phyloP scores from a whole-genome alignment of 108 stramenopile genomes.

The Cyclostephanos tholiformis region DNA sequence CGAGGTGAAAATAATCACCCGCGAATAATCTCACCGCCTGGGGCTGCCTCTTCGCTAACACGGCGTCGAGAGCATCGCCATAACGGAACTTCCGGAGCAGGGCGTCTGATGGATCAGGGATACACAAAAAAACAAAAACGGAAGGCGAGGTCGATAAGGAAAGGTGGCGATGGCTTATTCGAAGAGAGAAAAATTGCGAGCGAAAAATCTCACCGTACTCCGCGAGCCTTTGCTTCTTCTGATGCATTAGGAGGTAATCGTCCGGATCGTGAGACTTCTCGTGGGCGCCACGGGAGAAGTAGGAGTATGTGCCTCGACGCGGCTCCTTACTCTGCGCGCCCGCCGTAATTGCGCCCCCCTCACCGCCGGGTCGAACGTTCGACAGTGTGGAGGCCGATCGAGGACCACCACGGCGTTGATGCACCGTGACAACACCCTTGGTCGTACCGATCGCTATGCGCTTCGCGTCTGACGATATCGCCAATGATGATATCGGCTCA shows the following conservation, averaged over 20 bases:
- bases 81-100: constrained; percentile 87
- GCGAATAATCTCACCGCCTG: constrained; percentile 38
- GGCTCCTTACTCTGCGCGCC: constrained; percentile 51
- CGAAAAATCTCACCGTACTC: no score
- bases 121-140: no score
- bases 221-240: constrained; percentile 69
- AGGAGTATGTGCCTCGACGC: constrained; percentile 75
- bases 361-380: background rate
- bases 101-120: no score
- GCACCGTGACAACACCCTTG: constrained; percentile 64
- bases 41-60: constrained; percentile 70
- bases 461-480: constrained; percentile 52
- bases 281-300: constrained; percentile 78
- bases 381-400: background rate
- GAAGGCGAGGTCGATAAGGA: no score
- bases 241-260: constrained; percentile 64
- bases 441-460: constrained; percentile 78
- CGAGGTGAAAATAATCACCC: background rate
- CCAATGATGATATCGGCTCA: constrained; percentile 67
- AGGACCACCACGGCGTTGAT: constrained; percentile 53
- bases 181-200: no score
- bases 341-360: background rate
- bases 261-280: constrained; percentile 60
- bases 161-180: no score
- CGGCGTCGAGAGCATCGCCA: constrained; percentile 87